These are phyloP conservation scores for Alloteropsis semialata DNA, from an alignment of 176 grass and related monocot genomes.

Conservation along the genomic window DNA sequence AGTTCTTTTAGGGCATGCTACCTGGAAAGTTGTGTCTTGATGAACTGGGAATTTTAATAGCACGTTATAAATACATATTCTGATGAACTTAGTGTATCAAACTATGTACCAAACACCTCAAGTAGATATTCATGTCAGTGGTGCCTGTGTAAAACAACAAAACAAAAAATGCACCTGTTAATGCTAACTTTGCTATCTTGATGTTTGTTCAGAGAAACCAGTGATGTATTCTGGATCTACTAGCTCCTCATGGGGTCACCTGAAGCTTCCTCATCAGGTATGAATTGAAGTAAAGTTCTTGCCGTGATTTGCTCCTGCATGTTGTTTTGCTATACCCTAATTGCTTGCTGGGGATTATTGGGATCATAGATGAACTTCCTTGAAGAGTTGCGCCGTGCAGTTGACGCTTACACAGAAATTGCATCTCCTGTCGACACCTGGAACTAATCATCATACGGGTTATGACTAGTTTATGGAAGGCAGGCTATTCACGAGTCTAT, in stretches of 20 bases:
- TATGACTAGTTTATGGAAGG: neutral
- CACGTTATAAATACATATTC: neutral
- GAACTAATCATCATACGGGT: conserved; percentile 3
- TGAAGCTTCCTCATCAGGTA: conserved; percentile 62
- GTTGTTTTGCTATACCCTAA: neutral
- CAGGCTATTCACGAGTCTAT: neutral
- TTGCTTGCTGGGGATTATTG: neutral
- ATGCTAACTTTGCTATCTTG: conserved; percentile 15
- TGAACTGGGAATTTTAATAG: neutral
- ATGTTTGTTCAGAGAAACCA: conserved; percentile 44
- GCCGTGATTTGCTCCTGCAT: neutral
- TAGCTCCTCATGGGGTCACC: conserved; percentile 41
- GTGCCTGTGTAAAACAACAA: conserved; percentile 2
- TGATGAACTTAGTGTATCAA: neutral
- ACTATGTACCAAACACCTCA: neutral
- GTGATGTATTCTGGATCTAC: conserved; percentile 51
- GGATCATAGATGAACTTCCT: conserved; percentile 52
- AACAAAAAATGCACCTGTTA: neutral
- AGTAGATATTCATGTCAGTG: conserved; percentile 5
- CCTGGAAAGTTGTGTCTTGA: neutral
- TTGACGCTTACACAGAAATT: conserved; percentile 31
- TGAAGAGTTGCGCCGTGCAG: conserved; percentile 36
- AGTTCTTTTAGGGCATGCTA: neutral
- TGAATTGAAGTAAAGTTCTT: neutral
- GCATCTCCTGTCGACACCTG: neutral